A percentile compares a stretch with the other conserved stretches of the same genome.
phyloP scores from a whole-genome alignment of 345 rosid genomes.

The Tarenaya hassleriana region DNA sequence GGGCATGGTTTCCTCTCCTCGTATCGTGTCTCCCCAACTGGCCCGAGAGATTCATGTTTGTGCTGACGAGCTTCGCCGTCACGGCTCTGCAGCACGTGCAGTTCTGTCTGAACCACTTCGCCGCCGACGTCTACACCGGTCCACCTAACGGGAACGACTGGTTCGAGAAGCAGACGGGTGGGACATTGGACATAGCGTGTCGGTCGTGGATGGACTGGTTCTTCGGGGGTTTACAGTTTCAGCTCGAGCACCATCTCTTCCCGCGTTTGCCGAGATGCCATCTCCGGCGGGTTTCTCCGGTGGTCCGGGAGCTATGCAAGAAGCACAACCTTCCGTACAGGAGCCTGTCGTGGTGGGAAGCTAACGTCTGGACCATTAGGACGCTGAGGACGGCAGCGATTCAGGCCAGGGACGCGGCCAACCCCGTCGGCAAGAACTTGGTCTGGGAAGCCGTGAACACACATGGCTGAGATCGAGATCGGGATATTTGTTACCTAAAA shows the following conservation, averaged over 20 bases:
- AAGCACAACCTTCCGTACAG: constrained; percentile 82
- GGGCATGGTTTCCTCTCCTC: constrained; percentile 93
- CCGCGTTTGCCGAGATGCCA: constrained; percentile 89
- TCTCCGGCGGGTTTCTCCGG: constrained; percentile 61
- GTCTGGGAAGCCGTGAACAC: constrained; percentile 36
- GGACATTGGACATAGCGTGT: constrained; percentile 78
- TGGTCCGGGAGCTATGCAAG: constrained; percentile 77
- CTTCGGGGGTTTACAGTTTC: constrained; percentile 91
- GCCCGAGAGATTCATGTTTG: constrained; percentile 71
- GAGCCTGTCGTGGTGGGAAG: constrained; percentile 69
- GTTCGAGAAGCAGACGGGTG: constrained; percentile 89
- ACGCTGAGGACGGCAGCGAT: constrained; percentile 66
- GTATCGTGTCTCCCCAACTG: constrained; percentile 71
- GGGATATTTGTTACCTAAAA: no score
- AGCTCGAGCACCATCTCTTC: constrained; percentile 93
- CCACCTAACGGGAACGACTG: constrained; percentile 72
- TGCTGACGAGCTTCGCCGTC: constrained; percentile 56
- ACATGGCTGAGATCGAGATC: constrained; percentile 17
- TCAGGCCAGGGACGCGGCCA: constrained; percentile 66
- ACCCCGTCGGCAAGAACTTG: constrained; percentile 30
- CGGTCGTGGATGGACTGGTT: constrained; percentile 90
- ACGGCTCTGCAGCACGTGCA: constrained; percentile 78
- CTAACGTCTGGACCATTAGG: constrained; percentile 57
- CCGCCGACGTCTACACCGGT: constrained; percentile 70
- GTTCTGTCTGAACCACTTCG: constrained; percentile 81